phyloP scores from a whole-genome alignment of 1,139 yeast species.

The Geotrichum restrictum region DNA sequence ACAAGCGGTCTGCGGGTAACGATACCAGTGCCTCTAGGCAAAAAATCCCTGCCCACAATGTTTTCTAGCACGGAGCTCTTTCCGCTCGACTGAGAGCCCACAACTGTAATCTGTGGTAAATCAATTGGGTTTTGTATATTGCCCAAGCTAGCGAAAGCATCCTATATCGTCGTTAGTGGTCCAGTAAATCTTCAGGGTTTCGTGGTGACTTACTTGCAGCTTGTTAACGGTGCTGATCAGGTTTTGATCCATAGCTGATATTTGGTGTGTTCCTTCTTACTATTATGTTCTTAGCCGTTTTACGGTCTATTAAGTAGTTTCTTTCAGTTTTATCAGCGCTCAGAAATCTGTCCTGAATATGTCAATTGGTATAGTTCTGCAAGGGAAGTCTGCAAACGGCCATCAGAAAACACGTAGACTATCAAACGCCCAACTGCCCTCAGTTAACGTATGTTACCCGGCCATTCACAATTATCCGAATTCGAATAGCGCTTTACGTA shows the following conservation, averaged over 20 bases:
- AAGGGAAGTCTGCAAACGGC: background rate
- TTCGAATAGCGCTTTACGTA: no score
- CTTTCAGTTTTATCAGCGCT: background rate
- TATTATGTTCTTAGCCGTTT: background rate
- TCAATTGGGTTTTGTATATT: conserved; percentile 52
- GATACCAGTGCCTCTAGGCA: conserved; percentile 94
- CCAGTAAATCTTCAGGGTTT: background rate
- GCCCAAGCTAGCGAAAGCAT: conserved; percentile 88
- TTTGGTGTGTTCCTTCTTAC: background rate
- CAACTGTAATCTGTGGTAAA: conserved; percentile 93
- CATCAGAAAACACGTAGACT: background rate
- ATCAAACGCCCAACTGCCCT: background rate
- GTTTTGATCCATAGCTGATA: conserved; percentile 80
- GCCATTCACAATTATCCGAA: background rate
- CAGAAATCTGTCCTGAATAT: background rate
- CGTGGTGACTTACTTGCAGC: conserved; percentile 41
- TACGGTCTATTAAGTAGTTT: background rate
- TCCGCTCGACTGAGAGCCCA: conserved; percentile 93
- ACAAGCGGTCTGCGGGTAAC: conserved; percentile 92
- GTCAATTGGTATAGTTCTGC: no score
- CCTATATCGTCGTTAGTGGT: conserved; percentile 53
- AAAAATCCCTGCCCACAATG: conserved; percentile 89
- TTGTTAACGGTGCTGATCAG: conserved; percentile 89
- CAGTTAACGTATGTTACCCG: background rate
- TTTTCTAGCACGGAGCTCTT: conserved; percentile 91